Evolutionary conservation across 441 rosid species (phyloP).

Genomic region (Populus hybrid): DNA sequence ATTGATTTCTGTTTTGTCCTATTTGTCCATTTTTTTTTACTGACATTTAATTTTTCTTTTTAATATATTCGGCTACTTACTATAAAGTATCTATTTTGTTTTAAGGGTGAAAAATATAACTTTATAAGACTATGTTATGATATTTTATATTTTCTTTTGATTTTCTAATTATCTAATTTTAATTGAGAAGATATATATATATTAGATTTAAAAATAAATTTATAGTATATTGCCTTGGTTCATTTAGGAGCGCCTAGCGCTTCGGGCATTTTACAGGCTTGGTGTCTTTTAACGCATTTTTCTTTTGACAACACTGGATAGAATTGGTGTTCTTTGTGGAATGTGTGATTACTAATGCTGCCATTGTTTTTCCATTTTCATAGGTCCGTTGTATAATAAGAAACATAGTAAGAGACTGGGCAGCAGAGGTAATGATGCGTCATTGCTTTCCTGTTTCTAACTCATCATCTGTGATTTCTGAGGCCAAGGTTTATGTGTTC

Average conservation of each 20-base stretch:
- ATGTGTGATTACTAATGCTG: background rate
- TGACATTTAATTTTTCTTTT: background rate
- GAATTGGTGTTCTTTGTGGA: background rate
- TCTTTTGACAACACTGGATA: too few relatives aligned
- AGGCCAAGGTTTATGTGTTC: background rate
- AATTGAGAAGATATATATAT: too few relatives aligned
- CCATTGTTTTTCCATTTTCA: constrained; percentile 19
- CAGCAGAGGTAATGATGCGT: constrained; percentile 69
- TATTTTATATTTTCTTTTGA: too few relatives aligned
- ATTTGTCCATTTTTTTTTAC: too few relatives aligned
- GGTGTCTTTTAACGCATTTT: too few relatives aligned
- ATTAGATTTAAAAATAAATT: too few relatives aligned
- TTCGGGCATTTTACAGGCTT: too few relatives aligned
- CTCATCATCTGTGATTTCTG: constrained; percentile 11
- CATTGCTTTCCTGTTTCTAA: constrained; percentile 10
- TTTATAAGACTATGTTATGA: too few relatives aligned
- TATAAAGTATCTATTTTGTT: constrained; percentile 15
- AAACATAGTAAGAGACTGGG: constrained; percentile 99
- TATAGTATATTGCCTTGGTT: too few relatives aligned
- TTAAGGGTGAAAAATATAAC: background rate
- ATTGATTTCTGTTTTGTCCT: too few relatives aligned
- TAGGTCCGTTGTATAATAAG: constrained; percentile 97
- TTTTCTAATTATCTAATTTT: too few relatives aligned
- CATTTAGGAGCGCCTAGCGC: too few relatives aligned
- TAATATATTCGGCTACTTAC: background rate